Conservation (phyloP, 176 grass and related monocot genomes). For the Sorghum bicolor region Sorghum_bicolor_NCBIv3 NC_012876.2:3746001-3746500, state of each 20-base stretch:
- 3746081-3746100: conserved; percentile 99
- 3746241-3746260: conserved; percentile 88
- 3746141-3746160: not conserved
- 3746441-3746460: conserved; percentile 28
- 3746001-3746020: conserved; percentile 84
- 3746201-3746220: not conserved
- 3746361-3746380: conserved; percentile 5
- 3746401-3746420: conserved; percentile 17
- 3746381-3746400: not conserved
- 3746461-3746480: conserved; percentile 3
- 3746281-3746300: conserved; percentile 85
- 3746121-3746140: not conserved
- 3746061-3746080: conserved; percentile 69
- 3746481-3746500: conserved; percentile 19
- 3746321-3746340: conserved; percentile 36
- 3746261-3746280: conserved; percentile 70
- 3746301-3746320: conserved; percentile 96
- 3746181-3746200: not conserved
- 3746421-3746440: not conserved
- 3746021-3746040: conserved; percentile 48
- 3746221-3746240: conserved; percentile 98
- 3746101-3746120: conserved; percentile 43
- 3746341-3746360: conserved; percentile 33
- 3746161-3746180: not conserved
- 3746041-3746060: conserved; percentile 93